Conservation (phyloP, 768 basidiomycete genomes). For the Paxillus rubicundulus region DNA sequence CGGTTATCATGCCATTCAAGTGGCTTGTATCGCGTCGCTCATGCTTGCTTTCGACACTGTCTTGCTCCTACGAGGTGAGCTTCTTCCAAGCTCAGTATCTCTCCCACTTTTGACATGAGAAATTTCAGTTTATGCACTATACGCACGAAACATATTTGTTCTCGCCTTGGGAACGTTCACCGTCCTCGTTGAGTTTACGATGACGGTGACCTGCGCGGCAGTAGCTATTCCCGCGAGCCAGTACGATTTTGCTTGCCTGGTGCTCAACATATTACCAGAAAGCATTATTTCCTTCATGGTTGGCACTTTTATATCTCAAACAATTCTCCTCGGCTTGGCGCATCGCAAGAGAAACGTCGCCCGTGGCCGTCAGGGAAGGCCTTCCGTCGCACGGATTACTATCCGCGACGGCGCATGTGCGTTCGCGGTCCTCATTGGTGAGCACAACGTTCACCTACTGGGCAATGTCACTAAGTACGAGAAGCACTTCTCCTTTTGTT, state of each 20-base stretch:
- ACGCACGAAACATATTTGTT: background rate
- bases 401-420: slow-evolving; percentile 17
- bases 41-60: slow-evolving; percentile 17
- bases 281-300: slow-evolving; percentile 4
- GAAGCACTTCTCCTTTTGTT: background rate
- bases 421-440: slow-evolving; percentile 6
- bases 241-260: slow-evolving; percentile 17
- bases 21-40: slow-evolving; percentile 6
- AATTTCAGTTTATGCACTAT: slow-evolving; percentile 19
- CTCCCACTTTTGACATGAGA: background rate
- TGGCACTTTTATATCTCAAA: slow-evolving; percentile 12
- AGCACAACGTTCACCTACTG: background rate
- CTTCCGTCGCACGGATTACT: slow-evolving; percentile 3
- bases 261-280: slow-evolving; percentile 1
- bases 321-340: slow-evolving; percentile 18
- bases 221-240: background rate
- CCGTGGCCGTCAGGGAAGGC: background rate
- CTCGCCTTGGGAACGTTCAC: background rate
- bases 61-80: slow-evolving; percentile 24
- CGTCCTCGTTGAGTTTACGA: slow-evolving; percentile 12
- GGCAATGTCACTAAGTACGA: background rate
- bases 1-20: slow-evolving; percentile 13
- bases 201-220: background rate
- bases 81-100: background rate
- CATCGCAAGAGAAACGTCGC: slow-evolving; percentile 8